Percentiles rank a stretch among this genome's conserved stretches.
Evolutionary conservation across 371 early-diverging fungal genomes (phyloP).

Genomic region (Catenaria anguillulae): DNA sequence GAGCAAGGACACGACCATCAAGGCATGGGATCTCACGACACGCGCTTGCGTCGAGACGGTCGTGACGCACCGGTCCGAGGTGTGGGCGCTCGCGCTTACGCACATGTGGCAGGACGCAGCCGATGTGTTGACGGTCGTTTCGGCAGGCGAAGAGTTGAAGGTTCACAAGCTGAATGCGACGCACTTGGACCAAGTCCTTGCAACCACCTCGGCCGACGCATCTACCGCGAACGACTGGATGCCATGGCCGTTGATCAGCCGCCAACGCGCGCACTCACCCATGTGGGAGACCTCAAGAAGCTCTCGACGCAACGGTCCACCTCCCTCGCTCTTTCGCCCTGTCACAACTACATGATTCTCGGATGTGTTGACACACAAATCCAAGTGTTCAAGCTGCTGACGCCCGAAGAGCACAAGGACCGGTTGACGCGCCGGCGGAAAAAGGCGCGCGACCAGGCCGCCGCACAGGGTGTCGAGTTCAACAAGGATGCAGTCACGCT

Average conservation of each 20-base stretch:
- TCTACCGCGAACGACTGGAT: too few species aligned
- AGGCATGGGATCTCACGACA: constrained; percentile 86
- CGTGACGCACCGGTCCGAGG: constrained; percentile 79
- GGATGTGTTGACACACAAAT: constrained; percentile 64
- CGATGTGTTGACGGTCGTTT: constrained; percentile 3
- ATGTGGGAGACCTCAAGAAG: constrained; percentile 60
- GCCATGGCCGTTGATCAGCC: too few species aligned
- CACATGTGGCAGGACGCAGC: constrained; percentile 10
- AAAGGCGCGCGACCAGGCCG: constrained; percentile 60
- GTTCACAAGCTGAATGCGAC: constrained; percentile 20
- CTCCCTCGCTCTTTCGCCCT: constrained; percentile 55
- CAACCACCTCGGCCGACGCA: neutral
- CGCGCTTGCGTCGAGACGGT: constrained; percentile 89
- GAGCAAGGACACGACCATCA: constrained; percentile 87
- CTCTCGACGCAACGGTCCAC: constrained; percentile 66
- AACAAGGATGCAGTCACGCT: constrained; percentile 17
- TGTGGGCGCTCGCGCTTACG: constrained; percentile 50
- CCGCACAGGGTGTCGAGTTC: constrained; percentile 8
- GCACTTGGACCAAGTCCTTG: neutral
- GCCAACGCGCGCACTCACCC: constrained; percentile 29
- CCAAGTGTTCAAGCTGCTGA: constrained; percentile 63
- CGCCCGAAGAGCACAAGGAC: constrained; percentile 59
- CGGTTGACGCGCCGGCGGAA: constrained; percentile 63
- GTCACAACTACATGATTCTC: constrained; percentile 54
- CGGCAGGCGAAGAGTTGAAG: constrained; percentile 16